Base-by-base conservation (phyloP, 768 basidiomycete species). In the Pleurotus giganteus region DNA sequence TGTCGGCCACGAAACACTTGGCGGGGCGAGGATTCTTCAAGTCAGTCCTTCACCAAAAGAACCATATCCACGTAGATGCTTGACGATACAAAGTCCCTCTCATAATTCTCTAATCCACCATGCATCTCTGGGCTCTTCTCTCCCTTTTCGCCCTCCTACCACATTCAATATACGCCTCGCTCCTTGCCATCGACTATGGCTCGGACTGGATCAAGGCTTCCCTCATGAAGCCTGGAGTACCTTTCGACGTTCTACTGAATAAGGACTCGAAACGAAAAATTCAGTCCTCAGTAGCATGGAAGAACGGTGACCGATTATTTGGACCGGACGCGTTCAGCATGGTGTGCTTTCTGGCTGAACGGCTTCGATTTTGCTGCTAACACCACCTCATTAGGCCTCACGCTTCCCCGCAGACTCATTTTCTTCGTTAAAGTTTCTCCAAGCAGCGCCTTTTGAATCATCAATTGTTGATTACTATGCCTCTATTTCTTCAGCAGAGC, bases 151-250 rank as follows among this genome's bases (percentile, higher is more conserved):
- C 69, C 15, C 63, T 69, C 29, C 57, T 79, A 19, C 75, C 80
- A 29, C 69, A 74, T 42, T 65, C 74, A 39, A 72, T 76, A n/a
- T 70, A 81, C 37, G 89, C 87, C 19, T 84, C 94, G 2, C 82
- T 98, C 11, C 82, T 99, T 45, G 95, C 95, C 17, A 91, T 99
- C 65, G 97, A 99, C 84, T 98, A 97, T 82, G 97, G 97, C 66
- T 83, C 91, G 15, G 97, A 98, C 73, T 95, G 87, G 82, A 98
- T 95, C 65, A 99, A 98, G 71, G 91, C 94, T 26, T 95, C 94
- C 3, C 75, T 98, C 55, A 88, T 98, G 80, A 95, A 94, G 65
- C 94, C 94, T 1, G 94, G 93, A 42, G 72, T 91, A 28, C 94
- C 96, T 3, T 96, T 99, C 63, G 97, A 99, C 71, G 91, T 99